Evolutionary conservation across 2,329 filamentous ascomycete genomes (phyloP).

Genomic region (Alternaria sp.): DNA sequence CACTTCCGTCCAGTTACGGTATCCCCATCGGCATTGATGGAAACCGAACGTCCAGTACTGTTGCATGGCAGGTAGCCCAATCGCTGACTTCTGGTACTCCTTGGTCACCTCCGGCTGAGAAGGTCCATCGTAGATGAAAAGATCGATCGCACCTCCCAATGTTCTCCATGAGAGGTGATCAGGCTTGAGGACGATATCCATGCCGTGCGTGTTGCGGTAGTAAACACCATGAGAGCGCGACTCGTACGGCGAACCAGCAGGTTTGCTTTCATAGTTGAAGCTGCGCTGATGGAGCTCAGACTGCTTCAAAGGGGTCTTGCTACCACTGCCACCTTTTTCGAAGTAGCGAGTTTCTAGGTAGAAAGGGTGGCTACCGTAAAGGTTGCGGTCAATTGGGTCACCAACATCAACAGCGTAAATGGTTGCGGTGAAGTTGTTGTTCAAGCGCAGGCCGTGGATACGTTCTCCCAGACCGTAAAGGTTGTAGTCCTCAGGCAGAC

Average conservation of each 20-base stretch:
- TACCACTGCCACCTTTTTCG: conserved; percentile 60
- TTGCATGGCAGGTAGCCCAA: conserved; percentile 78
- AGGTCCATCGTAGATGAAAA: conserved; percentile 81
- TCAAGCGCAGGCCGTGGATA: conserved; percentile 74
- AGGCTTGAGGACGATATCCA: conserved; percentile 73
- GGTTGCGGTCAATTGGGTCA: conserved; percentile 70
- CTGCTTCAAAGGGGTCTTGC: conserved; percentile 62
- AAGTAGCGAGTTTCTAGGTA: conserved; percentile 84
- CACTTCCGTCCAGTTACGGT: conserved; percentile 74
- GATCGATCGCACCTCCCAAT: conserved; percentile 77
- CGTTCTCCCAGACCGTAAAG: conserved; percentile 78
- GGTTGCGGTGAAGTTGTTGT: conserved; percentile 75
- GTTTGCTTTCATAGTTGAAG: conserved; percentile 17
- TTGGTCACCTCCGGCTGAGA: conserved; percentile 72
- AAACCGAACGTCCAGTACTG: conserved; percentile 81
- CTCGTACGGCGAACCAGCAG: conserved; percentile 62
- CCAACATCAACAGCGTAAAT: conserved; percentile 73
- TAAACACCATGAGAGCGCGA: conserved; percentile 80
- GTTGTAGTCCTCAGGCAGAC: conserved; percentile 75
- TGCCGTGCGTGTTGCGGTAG: conserved; percentile 77
- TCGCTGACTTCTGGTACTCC: conserved; percentile 72
- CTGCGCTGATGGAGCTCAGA: conserved; percentile 57
- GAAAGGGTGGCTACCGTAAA: conserved; percentile 80
- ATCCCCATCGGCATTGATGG: conserved; percentile 86
- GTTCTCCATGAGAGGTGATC: conserved; percentile 75